Conservation (phyloP, 768 basidiomycete genomes). For the Rhodosporidiobolus sp. region DNA sequence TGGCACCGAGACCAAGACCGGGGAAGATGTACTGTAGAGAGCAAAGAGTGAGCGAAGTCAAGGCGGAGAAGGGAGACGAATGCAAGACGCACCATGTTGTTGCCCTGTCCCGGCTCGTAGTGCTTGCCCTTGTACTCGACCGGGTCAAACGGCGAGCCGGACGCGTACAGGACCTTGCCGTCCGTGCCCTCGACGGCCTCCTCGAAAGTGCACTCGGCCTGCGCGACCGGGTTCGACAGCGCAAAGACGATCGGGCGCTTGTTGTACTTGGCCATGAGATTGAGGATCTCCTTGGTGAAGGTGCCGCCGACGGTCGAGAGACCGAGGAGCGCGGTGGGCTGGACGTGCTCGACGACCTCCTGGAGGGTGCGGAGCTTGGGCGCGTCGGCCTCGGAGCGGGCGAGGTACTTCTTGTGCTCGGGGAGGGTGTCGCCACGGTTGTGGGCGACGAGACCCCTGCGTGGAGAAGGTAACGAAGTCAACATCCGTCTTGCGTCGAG, state of each 20-base stretch:
- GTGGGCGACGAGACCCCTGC: constrained; percentile 74
- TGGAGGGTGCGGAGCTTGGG: constrained; percentile 69
- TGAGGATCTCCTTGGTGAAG: constrained; percentile 68
- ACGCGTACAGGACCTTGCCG: constrained; percentile 69
- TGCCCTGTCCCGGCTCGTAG: constrained; percentile 81
- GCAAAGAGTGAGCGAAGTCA: constrained; percentile 20
- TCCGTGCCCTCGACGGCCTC: constrained; percentile 69
- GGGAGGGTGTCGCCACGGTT: constrained; percentile 68
- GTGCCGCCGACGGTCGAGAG: constrained; percentile 81
- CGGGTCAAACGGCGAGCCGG: constrained; percentile 77
- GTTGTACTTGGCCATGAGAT: constrained; percentile 74
- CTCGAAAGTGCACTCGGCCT: constrained; percentile 67
- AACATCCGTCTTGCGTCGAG: background rate
- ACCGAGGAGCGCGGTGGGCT: constrained; percentile 84
- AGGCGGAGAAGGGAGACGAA: constrained; percentile 59
- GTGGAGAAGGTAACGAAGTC: too few species aligned
- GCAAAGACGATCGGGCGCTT: constrained; percentile 86
- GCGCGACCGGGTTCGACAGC: constrained; percentile 68
- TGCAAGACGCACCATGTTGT: constrained; percentile 87
- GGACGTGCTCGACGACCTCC: constrained; percentile 73
- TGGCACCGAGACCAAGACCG: constrained; percentile 61
- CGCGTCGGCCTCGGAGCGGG: constrained; percentile 73
- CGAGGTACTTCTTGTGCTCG: constrained; percentile 83
- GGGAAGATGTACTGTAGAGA: constrained; percentile 47
- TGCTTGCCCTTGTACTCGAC: constrained; percentile 58